A percentile compares a stretch with the other conserved stretches of the same genome.
Conservation (phyloP, 108 stramenopile species). For the Nitzschia sp. region DNA sequence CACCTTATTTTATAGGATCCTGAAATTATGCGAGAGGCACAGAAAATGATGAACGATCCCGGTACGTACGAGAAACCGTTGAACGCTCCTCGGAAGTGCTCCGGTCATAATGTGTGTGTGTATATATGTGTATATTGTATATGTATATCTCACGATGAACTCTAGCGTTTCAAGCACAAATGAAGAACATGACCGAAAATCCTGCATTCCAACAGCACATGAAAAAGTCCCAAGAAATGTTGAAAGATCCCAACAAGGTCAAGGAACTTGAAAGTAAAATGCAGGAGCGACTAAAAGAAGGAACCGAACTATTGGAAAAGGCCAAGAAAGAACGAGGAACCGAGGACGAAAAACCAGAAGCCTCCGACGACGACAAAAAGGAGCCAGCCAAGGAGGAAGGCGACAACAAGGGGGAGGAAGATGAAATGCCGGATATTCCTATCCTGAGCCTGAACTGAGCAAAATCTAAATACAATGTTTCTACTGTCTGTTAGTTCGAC, state of each 20-base stretch:
- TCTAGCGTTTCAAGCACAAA: conserved; percentile 78
- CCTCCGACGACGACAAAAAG: conserved; percentile 25
- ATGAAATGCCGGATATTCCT: conserved; percentile 51
- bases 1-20: conserved; percentile 61
- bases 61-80: too few species aligned
- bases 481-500: too few species aligned
- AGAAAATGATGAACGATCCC: conserved; percentile 87
- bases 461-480: too few species aligned
- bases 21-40: conserved; percentile 85
- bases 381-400: conserved; percentile 8
- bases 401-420: conserved; percentile 27
- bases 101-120: too few species aligned
- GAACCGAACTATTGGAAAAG: conserved; percentile 65
- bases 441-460: conserved; percentile 40
- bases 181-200: conserved; percentile 76
- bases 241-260: conserved; percentile 77
- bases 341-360: conserved; percentile 28
- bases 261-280: conserved; percentile 78
- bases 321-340: conserved; percentile 28
- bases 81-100: too few species aligned
- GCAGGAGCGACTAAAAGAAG: conserved; percentile 58
- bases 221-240: conserved; percentile 53
- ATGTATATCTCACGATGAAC: too few species aligned
- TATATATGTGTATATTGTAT: too few species aligned
- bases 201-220: conserved; percentile 66